phyloP scores from a whole-genome alignment of 345 rosid genomes.

The Citrus medica region DNA sequence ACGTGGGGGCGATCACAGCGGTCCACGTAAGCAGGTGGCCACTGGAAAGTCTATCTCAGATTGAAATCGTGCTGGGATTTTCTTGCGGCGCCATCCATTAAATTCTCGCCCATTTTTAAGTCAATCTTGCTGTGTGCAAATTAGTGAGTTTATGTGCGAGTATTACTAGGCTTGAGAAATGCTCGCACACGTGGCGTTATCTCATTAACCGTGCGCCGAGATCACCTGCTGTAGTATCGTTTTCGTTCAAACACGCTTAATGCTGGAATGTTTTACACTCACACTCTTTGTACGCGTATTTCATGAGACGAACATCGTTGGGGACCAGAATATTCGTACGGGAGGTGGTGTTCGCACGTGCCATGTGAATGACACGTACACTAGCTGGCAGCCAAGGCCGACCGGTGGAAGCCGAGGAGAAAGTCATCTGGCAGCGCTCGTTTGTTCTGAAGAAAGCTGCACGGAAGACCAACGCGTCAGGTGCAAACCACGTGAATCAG shows the following conservation, averaged over 20 bases:
- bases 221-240: no score
- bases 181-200: neutral
- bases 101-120: neutral
- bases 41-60: neutral
- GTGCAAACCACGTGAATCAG: constrained; percentile 7
- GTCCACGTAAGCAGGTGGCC: neutral
- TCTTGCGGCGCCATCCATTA: constrained; percentile 17
- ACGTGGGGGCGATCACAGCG: neutral
- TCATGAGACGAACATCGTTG: neutral
- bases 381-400: neutral
- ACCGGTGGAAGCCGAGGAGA: no score
- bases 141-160: neutral
- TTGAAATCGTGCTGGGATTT: constrained; percentile 18
- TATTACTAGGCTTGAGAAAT: neutral
- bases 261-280: neutral
- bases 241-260: neutral
- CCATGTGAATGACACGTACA: neutral
- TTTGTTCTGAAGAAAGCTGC: neutral
- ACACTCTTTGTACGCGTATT: no score
- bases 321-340: neutral
- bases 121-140: neutral
- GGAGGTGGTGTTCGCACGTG: neutral
- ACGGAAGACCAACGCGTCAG: neutral
- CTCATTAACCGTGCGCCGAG: neutral
- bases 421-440: neutral